Conservation (phyloP, 805 yeast genomes). For the Allodekkera sacchari region DNA sequence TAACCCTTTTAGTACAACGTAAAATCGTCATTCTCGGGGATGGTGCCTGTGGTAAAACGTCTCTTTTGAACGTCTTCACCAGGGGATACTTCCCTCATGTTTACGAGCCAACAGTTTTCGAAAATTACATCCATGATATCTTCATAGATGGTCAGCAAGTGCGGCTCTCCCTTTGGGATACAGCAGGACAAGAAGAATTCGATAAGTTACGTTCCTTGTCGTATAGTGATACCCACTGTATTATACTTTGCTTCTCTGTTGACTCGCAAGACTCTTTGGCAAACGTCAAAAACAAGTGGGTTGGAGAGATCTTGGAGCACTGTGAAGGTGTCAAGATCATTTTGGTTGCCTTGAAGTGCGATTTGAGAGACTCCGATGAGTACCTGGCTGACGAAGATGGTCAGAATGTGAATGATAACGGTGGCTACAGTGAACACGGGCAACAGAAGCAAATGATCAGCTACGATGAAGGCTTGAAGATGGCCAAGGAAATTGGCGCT, state of each 20-base stretch:
- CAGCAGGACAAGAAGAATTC: slow-evolving; percentile 98
- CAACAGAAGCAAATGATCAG: slow-evolving; percentile 50
- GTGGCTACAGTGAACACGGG: slow-evolving; percentile 20
- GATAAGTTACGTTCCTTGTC: slow-evolving; percentile 88
- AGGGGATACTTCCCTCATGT: slow-evolving; percentile 98
- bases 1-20: slow-evolving; percentile 50
- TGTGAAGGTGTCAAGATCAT: slow-evolving; percentile 95
- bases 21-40: slow-evolving; percentile 93
- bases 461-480: slow-evolving; percentile 88
- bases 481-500: slow-evolving; percentile 92
- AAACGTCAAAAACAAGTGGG: slow-evolving; percentile 95
- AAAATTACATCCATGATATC: slow-evolving; percentile 93
- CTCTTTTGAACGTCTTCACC: slow-evolving; percentile 88
- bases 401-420: slow-evolving; percentile 9
- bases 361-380: slow-evolving; percentile 61
- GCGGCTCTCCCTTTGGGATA: slow-evolving; percentile 93
- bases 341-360: slow-evolving; percentile 90
- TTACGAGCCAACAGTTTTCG: slow-evolving; percentile 96
- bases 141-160: slow-evolving; percentile 91
- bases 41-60: slow-evolving; percentile 98
- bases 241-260: slow-evolving; percentile 91
- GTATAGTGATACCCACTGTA: slow-evolving; percentile 93
- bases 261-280: slow-evolving; percentile 92
- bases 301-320: slow-evolving; percentile 92
- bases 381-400: slow-evolving; percentile 20